These are phyloP conservation scores for Juglanconis juglandina DNA, from an alignment of 2,329 filamentous ascomycete species.

Conservation along the genomic window DNA sequence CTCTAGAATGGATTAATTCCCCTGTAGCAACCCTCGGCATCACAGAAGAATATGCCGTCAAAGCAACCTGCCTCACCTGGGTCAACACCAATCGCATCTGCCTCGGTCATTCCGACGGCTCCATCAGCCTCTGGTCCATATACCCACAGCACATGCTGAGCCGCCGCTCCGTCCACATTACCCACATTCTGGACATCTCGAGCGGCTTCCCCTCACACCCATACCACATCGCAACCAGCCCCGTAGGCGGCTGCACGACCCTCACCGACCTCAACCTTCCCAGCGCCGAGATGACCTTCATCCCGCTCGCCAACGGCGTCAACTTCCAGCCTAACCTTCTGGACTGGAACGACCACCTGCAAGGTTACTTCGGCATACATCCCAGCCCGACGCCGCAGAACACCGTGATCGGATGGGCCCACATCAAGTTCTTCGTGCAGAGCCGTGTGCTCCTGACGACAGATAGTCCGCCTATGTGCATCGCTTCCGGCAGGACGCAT, in stretches of 20 bases:
- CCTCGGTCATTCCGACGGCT: conserved; percentile 55
- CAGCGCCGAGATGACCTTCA: conserved; percentile 51
- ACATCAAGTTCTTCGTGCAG: conserved; percentile 50
- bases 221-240: conserved; percentile 52
- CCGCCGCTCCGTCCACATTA: conserved; percentile 52
- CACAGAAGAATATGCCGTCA: conserved; percentile 43
- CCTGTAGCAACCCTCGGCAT: conserved; percentile 44
- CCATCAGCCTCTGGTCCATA: conserved; percentile 55
- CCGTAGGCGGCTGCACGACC: conserved; percentile 51
- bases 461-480: conserved; percentile 47
- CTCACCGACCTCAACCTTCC: conserved; percentile 52
- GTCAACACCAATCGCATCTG: conserved; percentile 52
- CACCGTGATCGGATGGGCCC: conserved; percentile 50
- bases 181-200: conserved; percentile 50
- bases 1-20: conserved; percentile 41
- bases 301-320: conserved; percentile 44
- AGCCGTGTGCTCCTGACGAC: conserved; percentile 50
- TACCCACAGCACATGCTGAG: conserved; percentile 46
- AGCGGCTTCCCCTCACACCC: conserved; percentile 56
- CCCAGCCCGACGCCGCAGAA: conserved; percentile 52
- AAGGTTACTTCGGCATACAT: conserved; percentile 51
- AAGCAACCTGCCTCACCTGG: conserved; percentile 54
- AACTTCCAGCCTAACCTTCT: conserved; percentile 52
- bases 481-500: conserved; percentile 48
- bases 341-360: conserved; percentile 52